These are phyloP conservation scores for Gossypium davidsonii DNA, from an alignment of 441 rosid species.

Conservation along the genomic window DNA sequence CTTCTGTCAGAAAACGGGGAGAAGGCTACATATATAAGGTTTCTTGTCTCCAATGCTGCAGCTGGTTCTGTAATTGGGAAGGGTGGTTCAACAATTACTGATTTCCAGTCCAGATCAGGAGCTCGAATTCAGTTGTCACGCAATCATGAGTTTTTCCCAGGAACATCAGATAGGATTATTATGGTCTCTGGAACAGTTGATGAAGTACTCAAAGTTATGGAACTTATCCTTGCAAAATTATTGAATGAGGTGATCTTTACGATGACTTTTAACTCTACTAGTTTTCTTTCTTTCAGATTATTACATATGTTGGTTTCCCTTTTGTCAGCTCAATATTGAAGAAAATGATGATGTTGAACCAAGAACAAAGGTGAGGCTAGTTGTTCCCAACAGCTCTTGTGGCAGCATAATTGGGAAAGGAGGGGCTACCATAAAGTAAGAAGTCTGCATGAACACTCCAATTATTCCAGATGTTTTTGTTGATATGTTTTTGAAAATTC, in stretches of 20 bases:
- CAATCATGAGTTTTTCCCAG: conserved; percentile 84
- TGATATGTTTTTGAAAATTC: conserved; percentile 7
- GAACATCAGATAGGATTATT: conserved; percentile 88
- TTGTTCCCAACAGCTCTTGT: conserved; percentile 93
- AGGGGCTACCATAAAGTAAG: conserved; percentile 93
- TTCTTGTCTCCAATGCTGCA: conserved; percentile 93
- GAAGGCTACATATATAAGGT: conserved; percentile 75
- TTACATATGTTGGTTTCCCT: conserved; percentile 14
- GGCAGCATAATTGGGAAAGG: conserved; percentile 99
- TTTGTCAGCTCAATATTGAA: conserved; percentile 63
- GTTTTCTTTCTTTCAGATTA: conserved; percentile 5
- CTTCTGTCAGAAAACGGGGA: conserved; percentile 53
- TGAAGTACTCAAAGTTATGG: conserved; percentile 73
- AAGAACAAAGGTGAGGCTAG: conserved; percentile 72
- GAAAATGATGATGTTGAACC: conserved; percentile 74
- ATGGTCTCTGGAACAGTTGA: conserved; percentile 75
- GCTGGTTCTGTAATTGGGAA: conserved; percentile 99
- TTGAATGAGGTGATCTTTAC: conserved; percentile 66
- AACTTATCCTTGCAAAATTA: conserved; percentile 78
- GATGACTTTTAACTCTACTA: not conserved
- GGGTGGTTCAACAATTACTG: conserved; percentile 93
- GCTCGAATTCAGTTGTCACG: conserved; percentile 95
- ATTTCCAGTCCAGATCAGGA: conserved; percentile 83
- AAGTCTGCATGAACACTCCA: conserved; percentile 21
- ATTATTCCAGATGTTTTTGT: conserved; percentile 14